Percentiles rank a stretch among this genome's conserved stretches.
These are phyloP conservation scores for Lachancea fermentati DNA, from an alignment of 805 yeast species.

Conservation along the genomic window DNA sequence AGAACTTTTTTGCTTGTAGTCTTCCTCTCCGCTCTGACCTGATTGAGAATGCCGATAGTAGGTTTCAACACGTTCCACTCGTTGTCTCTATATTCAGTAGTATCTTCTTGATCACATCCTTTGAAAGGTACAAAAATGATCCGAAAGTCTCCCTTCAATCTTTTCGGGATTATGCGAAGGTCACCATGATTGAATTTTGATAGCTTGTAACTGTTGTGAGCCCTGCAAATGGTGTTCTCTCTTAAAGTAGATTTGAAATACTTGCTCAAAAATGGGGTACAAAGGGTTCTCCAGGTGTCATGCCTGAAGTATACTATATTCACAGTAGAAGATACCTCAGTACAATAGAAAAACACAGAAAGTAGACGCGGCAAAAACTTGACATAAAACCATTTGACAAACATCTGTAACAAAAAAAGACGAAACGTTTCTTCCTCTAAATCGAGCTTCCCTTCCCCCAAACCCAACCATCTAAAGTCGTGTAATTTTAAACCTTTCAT, in stretches of 20 bases:
- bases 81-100: conserved; percentile 32
- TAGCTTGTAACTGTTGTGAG: conserved; percentile 18
- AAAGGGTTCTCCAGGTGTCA: conserved; percentile 46
- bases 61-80: conserved; percentile 40
- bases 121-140: conserved; percentile 51
- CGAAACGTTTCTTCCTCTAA: not conserved
- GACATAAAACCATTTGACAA: conserved; percentile 56
- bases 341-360: conserved; percentile 57
- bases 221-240: conserved; percentile 14
- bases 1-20: conserved; percentile 32
- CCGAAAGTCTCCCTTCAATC: conserved; percentile 44
- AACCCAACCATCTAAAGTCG: conserved; percentile 54
- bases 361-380: conserved; percentile 43
- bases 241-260: conserved; percentile 40
- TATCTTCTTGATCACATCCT: conserved; percentile 33
- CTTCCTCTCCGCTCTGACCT: conserved; percentile 27
- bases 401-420: conserved; percentile 17
- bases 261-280: conserved; percentile 36
- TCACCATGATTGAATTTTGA: conserved; percentile 34
- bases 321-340: conserved; percentile 44
- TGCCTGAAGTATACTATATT: conserved; percentile 50
- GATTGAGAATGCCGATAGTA: conserved; percentile 33
- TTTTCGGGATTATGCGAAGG: conserved; percentile 55
- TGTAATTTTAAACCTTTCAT: conserved; percentile 20
- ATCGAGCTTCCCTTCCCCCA: conserved; percentile 9